Conservation (phyloP, 306 rosid species). For the Neltuma alba region DNA sequence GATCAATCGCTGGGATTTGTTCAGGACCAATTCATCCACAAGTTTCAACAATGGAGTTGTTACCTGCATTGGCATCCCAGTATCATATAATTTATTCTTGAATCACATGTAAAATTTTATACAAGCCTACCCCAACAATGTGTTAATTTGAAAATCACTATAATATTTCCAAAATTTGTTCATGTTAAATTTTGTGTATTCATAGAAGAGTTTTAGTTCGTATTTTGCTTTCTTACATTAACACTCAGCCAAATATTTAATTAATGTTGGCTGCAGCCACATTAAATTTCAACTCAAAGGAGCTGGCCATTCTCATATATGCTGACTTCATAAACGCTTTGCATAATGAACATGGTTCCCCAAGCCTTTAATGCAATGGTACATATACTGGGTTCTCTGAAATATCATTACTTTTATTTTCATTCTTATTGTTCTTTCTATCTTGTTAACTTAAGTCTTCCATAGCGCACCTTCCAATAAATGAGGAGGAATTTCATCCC, state of each 20-base stretch:
- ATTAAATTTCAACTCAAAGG: neutral
- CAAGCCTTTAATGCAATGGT: neutral
- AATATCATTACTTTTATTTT: neutral
- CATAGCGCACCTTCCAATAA: neutral
- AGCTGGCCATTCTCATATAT: neutral
- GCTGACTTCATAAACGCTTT: neutral
- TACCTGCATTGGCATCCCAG: constrained; percentile 55
- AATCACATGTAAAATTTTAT: neutral
- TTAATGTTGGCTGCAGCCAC: neutral
- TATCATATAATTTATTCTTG: neutral
- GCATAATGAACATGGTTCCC: neutral
- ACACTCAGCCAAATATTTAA: neutral
- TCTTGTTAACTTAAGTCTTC: neutral
- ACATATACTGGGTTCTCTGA: neutral
- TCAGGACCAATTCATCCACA: constrained; percentile 76
- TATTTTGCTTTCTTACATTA: neutral
- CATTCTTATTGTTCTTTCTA: neutral
- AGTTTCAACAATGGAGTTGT: constrained; percentile 83
- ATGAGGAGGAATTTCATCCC: neutral
- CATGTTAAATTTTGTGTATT: neutral
- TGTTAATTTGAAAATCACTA: neutral
- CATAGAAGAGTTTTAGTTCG: constrained; percentile 11
- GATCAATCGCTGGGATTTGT: constrained; percentile 79
- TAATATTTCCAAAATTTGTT: neutral
- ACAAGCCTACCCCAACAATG: neutral